Conservation (phyloP, 2,329 filamentous ascomycete genomes). For the Colletotrichum eremochloae region DNA sequence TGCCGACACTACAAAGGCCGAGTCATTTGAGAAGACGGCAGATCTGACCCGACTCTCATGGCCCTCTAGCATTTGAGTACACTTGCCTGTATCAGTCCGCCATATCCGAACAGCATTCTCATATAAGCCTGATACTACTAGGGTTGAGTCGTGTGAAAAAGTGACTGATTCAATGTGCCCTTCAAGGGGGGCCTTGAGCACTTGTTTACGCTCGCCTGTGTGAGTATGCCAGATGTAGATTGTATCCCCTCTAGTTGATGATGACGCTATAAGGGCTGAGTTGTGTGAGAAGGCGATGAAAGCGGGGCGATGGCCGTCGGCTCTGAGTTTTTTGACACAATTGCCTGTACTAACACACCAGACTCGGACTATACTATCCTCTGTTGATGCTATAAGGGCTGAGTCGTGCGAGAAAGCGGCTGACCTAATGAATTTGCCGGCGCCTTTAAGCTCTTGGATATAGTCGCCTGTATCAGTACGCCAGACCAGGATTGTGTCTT, state of each 20-base stretch:
- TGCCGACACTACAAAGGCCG: background rate
- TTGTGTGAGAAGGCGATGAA: background rate
- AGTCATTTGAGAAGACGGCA: background rate
- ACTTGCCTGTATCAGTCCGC: too few relatives aligned
- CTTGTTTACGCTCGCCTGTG: background rate
- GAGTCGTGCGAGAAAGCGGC: background rate
- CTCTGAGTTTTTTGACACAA: background rate
- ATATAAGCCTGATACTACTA: too few relatives aligned
- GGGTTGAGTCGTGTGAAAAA: background rate
- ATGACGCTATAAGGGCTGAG: background rate
- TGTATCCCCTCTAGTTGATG: background rate
- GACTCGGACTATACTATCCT: background rate
- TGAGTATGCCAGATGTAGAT: background rate
- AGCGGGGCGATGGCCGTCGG: fast-evolving
- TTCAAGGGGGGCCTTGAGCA: background rate
- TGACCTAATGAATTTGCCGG: too few relatives aligned
- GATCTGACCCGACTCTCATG: too few relatives aligned
- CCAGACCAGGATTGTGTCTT: background rate
- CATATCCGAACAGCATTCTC: too few relatives aligned
- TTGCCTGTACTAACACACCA: background rate
- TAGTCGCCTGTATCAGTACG: background rate
- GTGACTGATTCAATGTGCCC: background rate
- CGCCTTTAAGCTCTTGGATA: background rate
- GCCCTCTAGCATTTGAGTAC: too few relatives aligned
- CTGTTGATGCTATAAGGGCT: background rate